Conservation (phyloP, 345 rosid species). For the Syzygium grande region DNA sequence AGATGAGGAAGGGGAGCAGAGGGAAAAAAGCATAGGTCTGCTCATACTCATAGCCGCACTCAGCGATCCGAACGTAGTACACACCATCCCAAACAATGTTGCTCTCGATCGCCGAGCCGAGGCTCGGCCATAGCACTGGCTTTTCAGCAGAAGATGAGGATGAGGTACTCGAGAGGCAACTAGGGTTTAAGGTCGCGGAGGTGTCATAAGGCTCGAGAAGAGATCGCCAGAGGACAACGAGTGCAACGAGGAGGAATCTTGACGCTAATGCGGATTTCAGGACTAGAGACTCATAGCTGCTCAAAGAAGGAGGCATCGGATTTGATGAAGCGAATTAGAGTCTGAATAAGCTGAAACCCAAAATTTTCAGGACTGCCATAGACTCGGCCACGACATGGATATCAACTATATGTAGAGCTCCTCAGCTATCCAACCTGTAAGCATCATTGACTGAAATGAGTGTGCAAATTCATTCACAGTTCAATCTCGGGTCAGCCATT, state of each 20-base stretch:
- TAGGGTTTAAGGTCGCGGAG: constrained; percentile 56
- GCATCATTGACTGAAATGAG: neutral
- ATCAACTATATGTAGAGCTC: neutral
- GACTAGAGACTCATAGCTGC: constrained; percentile 16
- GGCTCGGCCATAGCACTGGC: constrained; percentile 11
- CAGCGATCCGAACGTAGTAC: constrained; percentile 63
- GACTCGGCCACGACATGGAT: neutral
- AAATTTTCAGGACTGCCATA: neutral
- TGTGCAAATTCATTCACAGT: neutral
- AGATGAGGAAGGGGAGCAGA: constrained; percentile 58
- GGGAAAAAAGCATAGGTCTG: constrained; percentile 90
- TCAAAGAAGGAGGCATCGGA: constrained; percentile 7
- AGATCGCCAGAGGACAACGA: constrained; percentile 58
- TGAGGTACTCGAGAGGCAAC: constrained; percentile 30
- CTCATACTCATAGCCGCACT: constrained; percentile 94
- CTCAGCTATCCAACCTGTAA: neutral
- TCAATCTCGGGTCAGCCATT: neutral
- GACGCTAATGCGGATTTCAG: constrained; percentile 55
- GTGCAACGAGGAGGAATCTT: constrained; percentile 38
- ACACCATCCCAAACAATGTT: constrained; percentile 88
- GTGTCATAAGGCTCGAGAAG: constrained; percentile 75
- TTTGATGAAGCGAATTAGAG: neutral
- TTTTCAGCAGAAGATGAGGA: constrained; percentile 2
- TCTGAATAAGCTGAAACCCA: neutral
- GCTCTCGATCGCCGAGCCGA: constrained; percentile 39